Base-by-base conservation (phyloP, 192 early-diverging fungal species). In the Backusella tarrabulga region DNA sequence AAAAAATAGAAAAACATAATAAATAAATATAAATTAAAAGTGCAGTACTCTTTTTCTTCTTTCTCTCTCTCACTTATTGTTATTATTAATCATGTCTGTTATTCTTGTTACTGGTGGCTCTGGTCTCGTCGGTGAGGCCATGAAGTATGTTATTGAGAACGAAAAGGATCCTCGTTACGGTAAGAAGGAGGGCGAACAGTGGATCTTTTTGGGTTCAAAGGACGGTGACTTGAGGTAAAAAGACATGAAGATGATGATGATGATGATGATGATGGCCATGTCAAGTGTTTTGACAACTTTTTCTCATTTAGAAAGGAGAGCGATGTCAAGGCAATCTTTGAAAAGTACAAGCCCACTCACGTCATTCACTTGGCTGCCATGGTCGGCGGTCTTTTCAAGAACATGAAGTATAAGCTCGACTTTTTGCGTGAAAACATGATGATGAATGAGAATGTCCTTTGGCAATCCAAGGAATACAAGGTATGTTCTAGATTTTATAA, bases 61-160 rank as follows among this genome's bases (percentile, higher is more conserved):
- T 29, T 73, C 72, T 72, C 34, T 60, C 69, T 19, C 69, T 67
- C 40, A 15, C 46, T n/a, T 40, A 50, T 74, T 56, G 21, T 75
- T 60, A 40, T 26, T 72, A 46, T 40, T 76, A 68, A 60, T 70
- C 44, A 66, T 74, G 40, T 72, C 76, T 71, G 85, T 92, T 34
- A 91, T 95, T 78, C 83, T 95, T 56, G 93, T 95, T 72, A 95
- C 93, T 34, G 93, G 93, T 67, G 91, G 92, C 38, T 87, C 91
- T 46, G 93, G 93, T 34, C 90, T 95, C 50, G 93, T 93, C 60
- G 93, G 93, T 23, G 86, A 93, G 76, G 93, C 92, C 42, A 88
- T 95, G 77, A 79, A 90, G 67, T 90, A 88, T 89, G 87, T 89
- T 46, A 83, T 90, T 73, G 85, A 86, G 77, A 91, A 91, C 82